Evolutionary conservation across 2,329 filamentous ascomycete genomes (phyloP), one percentile per base, ranked within the genome.

Genomic region (Byssochlamys sp.): DNA sequence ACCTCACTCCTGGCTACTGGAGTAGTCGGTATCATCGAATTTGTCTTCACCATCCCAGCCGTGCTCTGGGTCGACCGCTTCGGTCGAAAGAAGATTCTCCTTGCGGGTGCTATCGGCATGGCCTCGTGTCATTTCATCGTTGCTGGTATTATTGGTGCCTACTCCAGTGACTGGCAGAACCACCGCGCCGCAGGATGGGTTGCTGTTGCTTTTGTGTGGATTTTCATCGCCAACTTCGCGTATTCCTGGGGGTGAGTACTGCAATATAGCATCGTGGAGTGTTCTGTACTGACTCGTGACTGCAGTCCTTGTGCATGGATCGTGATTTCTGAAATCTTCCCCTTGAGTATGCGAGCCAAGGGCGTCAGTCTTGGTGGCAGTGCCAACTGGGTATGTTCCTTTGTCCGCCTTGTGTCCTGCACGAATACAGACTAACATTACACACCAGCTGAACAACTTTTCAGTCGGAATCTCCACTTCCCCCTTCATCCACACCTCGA

Each of bases 181-280:
- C 80, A 90, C 60, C 64, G 70, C 5, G 81, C 80, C 0, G 85
- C 86, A 0, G 87, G 87, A 1, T 91, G 88, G 88, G 87, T 76
- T 3, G 81, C 86, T 0, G 85, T 82, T 4, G 77, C 66, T 0
- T 73, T 76, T 57, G 69, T 76, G 4, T 90, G 87, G 87, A 77
- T 91, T 0, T 90, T 88, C 62, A 84, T 89, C 28, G 76, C 89
- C 29, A 82, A 88, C 70, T 91, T 91, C 65, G 88, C 85, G 29
- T 90, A 89, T 68, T 84, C 81, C 0, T 91, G 87, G 87, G 68
- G 71, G 49, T 69, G 58, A 48, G 58, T 61, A 5, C 4, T 14
- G 28, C 14, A 6, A 19, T 54, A 52, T 29, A 5, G 31, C 14
- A n/a, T 56, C 50, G 19, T 19, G 27, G 11, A 6, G 11, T 2